Evolutionary conservation across 257 asterid species (phyloP), one percentile per base, ranked within the genome.

Genomic region (Linaria vulgaris): DNA sequence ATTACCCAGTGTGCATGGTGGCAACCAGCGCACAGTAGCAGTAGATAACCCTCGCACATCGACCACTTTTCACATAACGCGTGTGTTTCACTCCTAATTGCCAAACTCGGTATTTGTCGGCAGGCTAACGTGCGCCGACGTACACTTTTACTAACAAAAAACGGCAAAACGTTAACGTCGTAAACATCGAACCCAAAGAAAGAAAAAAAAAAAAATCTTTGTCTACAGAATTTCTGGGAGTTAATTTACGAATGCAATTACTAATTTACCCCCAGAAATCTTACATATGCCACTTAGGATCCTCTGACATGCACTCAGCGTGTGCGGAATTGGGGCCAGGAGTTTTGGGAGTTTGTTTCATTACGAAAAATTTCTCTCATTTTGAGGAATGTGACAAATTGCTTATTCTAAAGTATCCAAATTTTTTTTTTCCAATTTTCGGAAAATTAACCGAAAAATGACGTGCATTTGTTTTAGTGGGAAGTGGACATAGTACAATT

Each of bases 21-120:
- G 23, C 56, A 59, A 38, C 52, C 53, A 16, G 55, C 59, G 51
- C 71, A 43, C 59, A 52, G 49, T 31, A 57, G 61, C 47, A 8
- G 43, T 21, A 3, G 2, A 0, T 45, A 56, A 64, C 80, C 85
- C 85, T 67, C 76, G 63, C 59, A 48, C 9, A 27, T 27, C 62
- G 47, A 59, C 66, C 61, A 38, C 66, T 34, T 67, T 54, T 45
- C 71, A 9, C 61, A 17, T 51, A 53, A 67, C 50, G 72, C 44
- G n/a, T 12, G 37, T 47, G n/a, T 12, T 48, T 71, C 24, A 31
- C 44, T 17, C 17, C 23, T 19, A 46, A 44, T 74, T 59, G 10
- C 45, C 54, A 56, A 48, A 60, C 54, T 30, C 21, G 12, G 25
- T n/a, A 17, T 25, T 45, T 79, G 86, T 78, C 79, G 78, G 80